Base-by-base conservation (phyloP, 2,329 filamentous ascomycete species). In the Fusarium protoensiforme region DNA sequence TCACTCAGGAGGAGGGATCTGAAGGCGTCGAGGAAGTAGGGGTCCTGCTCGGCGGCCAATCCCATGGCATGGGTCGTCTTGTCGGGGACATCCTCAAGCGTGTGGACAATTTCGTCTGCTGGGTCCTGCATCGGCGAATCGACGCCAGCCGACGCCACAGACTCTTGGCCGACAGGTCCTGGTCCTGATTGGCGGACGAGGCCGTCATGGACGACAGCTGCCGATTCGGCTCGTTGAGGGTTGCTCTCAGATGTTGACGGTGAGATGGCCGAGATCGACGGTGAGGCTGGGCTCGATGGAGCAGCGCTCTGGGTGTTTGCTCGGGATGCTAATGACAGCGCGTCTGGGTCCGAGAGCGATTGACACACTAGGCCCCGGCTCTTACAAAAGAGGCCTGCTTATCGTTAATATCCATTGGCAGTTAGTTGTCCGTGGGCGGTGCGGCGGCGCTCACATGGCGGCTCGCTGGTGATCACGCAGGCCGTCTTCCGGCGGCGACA, bases 31-130 rank as follows among this genome's bases (percentile, higher is more conserved):
- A 87, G 79, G 10, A 87, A 80, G 69, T 85, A 81, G 2, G 84
- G 81, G 62, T 87, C 86, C 69, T 87, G 85, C 74, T 87, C 85
- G 11, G 81, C 83, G 2, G 84, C 80, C 16, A 83, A 79, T 0
- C 85, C 85, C 78, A 87, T 83, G 14, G 80, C 84, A 72, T 87
- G 85, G 14, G 85, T 83, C 2, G 85, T 86, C 20, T 80, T 74
- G 61, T 82, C 80, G 20, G 79, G 74, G 16, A 81, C 82, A 66
- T 86, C 84, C 66, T 87, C 85, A 9, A 86, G 79, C 1, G 83
- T 83, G 22, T 82, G 78, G 4, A 78, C 71, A 22, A 73, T 69
- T 43, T 68, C 58, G 38, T 59, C 31, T 29, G 68, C 36, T 9
- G 61, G 43, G 2, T 68, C 71, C 4, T 57, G 67, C 10, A 68